Evolutionary conservation across 2,329 filamentous ascomycete species (phyloP).

Genomic region (Apiospora rasikravindrae): DNA sequence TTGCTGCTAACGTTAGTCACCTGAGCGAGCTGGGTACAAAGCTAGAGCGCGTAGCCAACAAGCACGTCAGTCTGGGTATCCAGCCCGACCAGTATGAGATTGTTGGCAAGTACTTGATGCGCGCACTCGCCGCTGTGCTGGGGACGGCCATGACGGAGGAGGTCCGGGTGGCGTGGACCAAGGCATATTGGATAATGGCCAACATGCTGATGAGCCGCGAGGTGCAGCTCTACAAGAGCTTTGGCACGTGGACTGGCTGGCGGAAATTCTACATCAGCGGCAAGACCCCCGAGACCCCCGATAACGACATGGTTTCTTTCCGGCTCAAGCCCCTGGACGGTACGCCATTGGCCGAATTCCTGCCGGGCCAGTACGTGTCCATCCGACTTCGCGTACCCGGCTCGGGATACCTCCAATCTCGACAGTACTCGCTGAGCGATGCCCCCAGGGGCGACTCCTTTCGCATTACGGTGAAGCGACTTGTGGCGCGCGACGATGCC

Average conservation of each 20-base stretch:
- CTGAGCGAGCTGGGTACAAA: slow-evolving; percentile 59
- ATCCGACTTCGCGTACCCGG: slow-evolving; percentile 62
- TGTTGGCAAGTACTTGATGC: slow-evolving; percentile 71
- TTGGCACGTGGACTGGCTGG: slow-evolving; percentile 70
- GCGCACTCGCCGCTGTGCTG: slow-evolving; percentile 70
- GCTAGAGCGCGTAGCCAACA: slow-evolving; percentile 68
- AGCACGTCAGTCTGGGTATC: slow-evolving; percentile 75
- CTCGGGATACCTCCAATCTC: slow-evolving; percentile 62
- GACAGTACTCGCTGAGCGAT: slow-evolving; percentile 77
- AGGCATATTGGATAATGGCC: slow-evolving; percentile 76
- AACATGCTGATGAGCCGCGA: slow-evolving; percentile 74
- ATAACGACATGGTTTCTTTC: slow-evolving; percentile 71
- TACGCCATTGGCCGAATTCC: slow-evolving; percentile 64
- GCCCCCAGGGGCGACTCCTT: slow-evolving; percentile 66
- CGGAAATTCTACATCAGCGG: slow-evolving; percentile 68
- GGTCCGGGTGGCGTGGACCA: slow-evolving; percentile 70
- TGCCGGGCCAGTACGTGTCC: slow-evolving; percentile 76
- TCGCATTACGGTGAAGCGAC: slow-evolving; percentile 74
- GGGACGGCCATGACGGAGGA: slow-evolving; percentile 69
- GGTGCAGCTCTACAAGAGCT: slow-evolving; percentile 64
- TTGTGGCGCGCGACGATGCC: slow-evolving; percentile 54
- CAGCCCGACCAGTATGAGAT: slow-evolving; percentile 72
- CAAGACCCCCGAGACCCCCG: slow-evolving; percentile 65
- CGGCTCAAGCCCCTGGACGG: slow-evolving; percentile 69
- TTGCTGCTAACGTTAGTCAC: slow-evolving; percentile 73